Evolutionary conservation across 2,329 filamentous ascomycete species (phyloP).

Genomic region (Nemania abortiva): DNA sequence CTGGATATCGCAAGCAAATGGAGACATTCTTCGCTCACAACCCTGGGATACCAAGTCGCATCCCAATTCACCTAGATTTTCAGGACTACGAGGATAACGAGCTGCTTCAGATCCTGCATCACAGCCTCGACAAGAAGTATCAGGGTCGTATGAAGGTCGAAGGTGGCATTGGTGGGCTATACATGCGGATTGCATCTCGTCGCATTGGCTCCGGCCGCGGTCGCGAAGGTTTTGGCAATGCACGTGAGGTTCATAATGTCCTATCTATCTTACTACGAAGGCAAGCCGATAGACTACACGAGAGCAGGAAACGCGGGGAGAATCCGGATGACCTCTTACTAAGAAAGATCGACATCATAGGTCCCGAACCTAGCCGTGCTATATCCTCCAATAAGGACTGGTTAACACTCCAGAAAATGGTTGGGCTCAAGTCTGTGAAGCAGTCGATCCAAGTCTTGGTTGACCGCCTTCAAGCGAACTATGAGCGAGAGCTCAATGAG

Average conservation of each 20-base stretch:
- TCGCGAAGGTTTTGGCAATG: slow-evolving; percentile 78
- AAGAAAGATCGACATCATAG: slow-evolving; percentile 32
- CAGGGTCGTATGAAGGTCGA: slow-evolving; percentile 68
- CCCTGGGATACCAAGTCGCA: slow-evolving; percentile 75
- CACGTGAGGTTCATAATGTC: slow-evolving; percentile 72
- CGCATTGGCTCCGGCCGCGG: slow-evolving; percentile 62
- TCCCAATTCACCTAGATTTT: slow-evolving; percentile 75
- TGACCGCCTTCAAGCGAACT: slow-evolving; percentile 48
- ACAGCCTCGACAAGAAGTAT: slow-evolving; percentile 67
- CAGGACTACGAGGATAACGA: slow-evolving; percentile 76
- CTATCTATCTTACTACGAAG: slow-evolving; percentile 66
- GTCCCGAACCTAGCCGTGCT: slow-evolving; percentile 36
- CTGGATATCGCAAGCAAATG: slow-evolving; percentile 81
- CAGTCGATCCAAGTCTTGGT: slow-evolving; percentile 57
- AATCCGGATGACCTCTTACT: slow-evolving; percentile 69
- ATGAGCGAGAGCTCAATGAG: slow-evolving; percentile 47
- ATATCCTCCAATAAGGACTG: slow-evolving; percentile 57
- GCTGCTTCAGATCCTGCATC: slow-evolving; percentile 69
- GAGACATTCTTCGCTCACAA: slow-evolving; percentile 82
- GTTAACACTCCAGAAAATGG: slow-evolving; percentile 38
- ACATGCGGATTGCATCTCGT: slow-evolving; percentile 56
- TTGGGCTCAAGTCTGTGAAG: slow-evolving; percentile 46
- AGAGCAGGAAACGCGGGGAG: slow-evolving; percentile 43
- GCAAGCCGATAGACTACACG: slow-evolving; percentile 67
- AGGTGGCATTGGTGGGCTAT: slow-evolving; percentile 69